Evolutionary conservation across 805 yeast genomes (phyloP).

Genomic region (Pichia gijzeniarum): DNA sequence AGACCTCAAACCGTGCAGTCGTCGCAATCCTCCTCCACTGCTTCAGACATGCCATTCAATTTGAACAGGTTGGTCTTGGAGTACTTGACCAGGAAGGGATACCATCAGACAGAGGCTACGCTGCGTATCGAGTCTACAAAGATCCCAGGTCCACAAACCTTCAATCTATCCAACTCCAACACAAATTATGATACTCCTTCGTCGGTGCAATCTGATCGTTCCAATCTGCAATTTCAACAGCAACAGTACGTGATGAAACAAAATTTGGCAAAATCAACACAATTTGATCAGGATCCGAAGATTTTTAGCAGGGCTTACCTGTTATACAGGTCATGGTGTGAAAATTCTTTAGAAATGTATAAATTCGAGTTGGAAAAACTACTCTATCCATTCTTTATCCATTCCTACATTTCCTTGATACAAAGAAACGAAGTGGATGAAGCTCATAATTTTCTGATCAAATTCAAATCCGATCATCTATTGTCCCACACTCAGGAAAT

Average conservation of each 20-base stretch:
- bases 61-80: slow-evolving; percentile 83
- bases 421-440: slow-evolving; percentile 50
- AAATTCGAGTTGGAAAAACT: slow-evolving; percentile 80
- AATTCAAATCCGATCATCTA: slow-evolving; percentile 65
- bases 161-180: slow-evolving; percentile 42
- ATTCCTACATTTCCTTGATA: slow-evolving; percentile 75
- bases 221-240: slow-evolving; percentile 28
- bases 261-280: slow-evolving; percentile 28
- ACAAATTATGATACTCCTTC: slow-evolving; percentile 29
- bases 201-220: slow-evolving; percentile 31
- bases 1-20: too few relatives aligned
- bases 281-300: slow-evolving; percentile 53
- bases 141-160: slow-evolving; percentile 44
- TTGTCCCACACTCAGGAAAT: slow-evolving; percentile 76
- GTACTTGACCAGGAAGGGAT: slow-evolving; percentile 88
- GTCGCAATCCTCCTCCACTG: slow-evolving; percentile 6
- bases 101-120: slow-evolving; percentile 90
- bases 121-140: slow-evolving; percentile 78
- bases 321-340: slow-evolving; percentile 82
- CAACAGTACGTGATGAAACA: slow-evolving; percentile 25
- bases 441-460: slow-evolving; percentile 72
- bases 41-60: slow-evolving; percentile 17
- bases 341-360: slow-evolving; percentile 83
- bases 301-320: slow-evolving; percentile 75
- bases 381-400: slow-evolving; percentile 88